Percentiles rank a stretch among this genome's conserved stretches.
phyloP scores from a whole-genome alignment of 257 asterid genomes.

The Przewalskia tangutica region DNA sequence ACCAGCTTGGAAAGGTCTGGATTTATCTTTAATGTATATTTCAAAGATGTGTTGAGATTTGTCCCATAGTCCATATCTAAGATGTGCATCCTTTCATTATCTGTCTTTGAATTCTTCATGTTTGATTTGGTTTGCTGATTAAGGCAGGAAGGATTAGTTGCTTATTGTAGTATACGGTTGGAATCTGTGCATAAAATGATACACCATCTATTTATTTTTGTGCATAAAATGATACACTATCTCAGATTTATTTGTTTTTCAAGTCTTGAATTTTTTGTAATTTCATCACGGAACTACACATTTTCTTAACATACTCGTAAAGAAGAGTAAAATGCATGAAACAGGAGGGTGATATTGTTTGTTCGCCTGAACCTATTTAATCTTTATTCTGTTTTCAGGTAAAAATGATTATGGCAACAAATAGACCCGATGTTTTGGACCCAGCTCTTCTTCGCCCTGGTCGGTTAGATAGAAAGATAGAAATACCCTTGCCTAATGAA shows the following conservation, averaged over 20 bases:
- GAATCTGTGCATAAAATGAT: not conserved
- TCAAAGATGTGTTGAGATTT: not conserved
- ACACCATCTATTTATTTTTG: too few relatives aligned
- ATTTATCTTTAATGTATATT: not conserved
- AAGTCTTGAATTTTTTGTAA: not conserved
- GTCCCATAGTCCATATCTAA: not conserved
- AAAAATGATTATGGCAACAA: slow-evolving; percentile 96
- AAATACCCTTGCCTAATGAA: slow-evolving; percentile 91
- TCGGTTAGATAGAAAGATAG: slow-evolving; percentile 49
- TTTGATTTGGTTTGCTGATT: not conserved
- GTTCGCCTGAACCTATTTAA: not conserved
- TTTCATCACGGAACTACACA: not conserved
- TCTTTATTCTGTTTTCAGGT: slow-evolving; percentile 41
- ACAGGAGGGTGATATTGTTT: not conserved
- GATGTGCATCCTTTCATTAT: not conserved
- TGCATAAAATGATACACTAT: too few relatives aligned
- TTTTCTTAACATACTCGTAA: not conserved
- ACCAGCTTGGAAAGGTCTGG: slow-evolving; percentile 88
- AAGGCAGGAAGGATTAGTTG: not conserved
- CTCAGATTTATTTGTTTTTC: not conserved
- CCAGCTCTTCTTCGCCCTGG: slow-evolving; percentile 99
- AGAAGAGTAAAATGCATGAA: not conserved
- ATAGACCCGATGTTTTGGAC: slow-evolving; percentile 90
- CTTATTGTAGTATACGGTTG: not conserved
- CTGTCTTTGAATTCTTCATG: not conserved